A percentile compares a stretch with the other conserved stretches of the same genome.
phyloP scores from a whole-genome alignment of 164 flowering plant genomes.

The Litsea cubeba region DNA sequence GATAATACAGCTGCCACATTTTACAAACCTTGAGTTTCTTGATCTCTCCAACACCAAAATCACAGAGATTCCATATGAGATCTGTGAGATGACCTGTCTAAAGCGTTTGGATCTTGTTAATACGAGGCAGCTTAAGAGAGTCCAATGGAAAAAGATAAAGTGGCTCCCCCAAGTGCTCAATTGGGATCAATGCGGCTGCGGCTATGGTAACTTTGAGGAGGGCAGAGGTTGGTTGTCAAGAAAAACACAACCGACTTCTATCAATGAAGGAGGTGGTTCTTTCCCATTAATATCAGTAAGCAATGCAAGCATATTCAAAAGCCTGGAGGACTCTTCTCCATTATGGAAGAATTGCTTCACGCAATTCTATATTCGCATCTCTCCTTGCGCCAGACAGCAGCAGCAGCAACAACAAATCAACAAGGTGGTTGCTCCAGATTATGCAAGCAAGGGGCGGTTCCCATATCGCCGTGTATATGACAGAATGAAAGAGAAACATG shows the following conservation, averaged over 20 bases:
- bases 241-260: too few species aligned
- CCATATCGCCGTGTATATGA: too few species aligned
- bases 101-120: neutral
- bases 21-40: neutral
- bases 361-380: too few species aligned
- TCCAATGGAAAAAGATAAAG: neutral
- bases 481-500: too few species aligned
- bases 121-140: neutral
- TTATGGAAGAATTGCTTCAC: too few species aligned
- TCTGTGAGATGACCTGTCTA: neutral
- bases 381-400: too few species aligned
- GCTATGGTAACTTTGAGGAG: neutral
- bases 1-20: neutral
- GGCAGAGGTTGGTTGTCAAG: neutral
- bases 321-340: neutral
- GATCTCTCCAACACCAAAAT: constrained; percentile 2
- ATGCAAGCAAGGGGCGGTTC: too few species aligned
- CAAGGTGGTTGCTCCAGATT: too few species aligned
- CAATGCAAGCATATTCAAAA: neutral
- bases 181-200: neutral
- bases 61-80: neutral
- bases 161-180: neutral
- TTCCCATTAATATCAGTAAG: neutral
- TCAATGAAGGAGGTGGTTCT: neutral
- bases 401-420: too few species aligned